Evolutionary conservation across 345 rosid genomes (phyloP), one percentile per base, ranked within the genome.

Genomic region (Mallotus nudiflorus): DNA sequence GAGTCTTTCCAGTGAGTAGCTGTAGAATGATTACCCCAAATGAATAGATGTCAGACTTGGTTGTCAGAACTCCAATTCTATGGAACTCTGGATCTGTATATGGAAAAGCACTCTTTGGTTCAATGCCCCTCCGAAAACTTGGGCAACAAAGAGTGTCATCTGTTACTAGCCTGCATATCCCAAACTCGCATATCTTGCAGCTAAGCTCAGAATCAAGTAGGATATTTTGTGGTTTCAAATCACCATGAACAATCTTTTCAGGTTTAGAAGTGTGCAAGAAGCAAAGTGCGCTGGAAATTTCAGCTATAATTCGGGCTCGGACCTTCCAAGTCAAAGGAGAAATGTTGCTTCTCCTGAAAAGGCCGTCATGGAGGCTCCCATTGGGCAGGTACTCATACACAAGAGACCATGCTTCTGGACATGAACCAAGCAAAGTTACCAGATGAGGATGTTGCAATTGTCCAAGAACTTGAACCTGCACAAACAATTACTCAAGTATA

Each of bases 181-280:
- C 88, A 39, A 88, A 85, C 70, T 86, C 89, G 11, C 91, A 85
- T 75, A 90, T 82, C 82, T 88, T 90, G 89, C 91, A 85, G 70
- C 83, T 75, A 49, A 90, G 83, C 49, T 86, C 79, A 60, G 89
- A 82, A 80, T 90, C 86, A 1, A 87, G 86, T 53, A 88, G 80
- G 74, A 91, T 78, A 77, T 88, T 88, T 64, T 85, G 85, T 40
- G 88, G 93, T 69, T 87, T 91, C 71, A 90, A 77, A 82, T 87
- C 89, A 19, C 90, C 90, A 33, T 88, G 93, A 69, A 91, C 83
- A 52, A 88, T 85, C 80, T 78, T 87, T 74, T 87, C 93, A 11
- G 91, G 91, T 70, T 85, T 82, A 75, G 87, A 75, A 46, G 91
- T 85, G 78, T 91, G 90, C 78, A 91, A 73, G 77, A 88, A 91